Conservation (phyloP, 108 stramenopile species). For the Skeletonema tropicum region DNA sequence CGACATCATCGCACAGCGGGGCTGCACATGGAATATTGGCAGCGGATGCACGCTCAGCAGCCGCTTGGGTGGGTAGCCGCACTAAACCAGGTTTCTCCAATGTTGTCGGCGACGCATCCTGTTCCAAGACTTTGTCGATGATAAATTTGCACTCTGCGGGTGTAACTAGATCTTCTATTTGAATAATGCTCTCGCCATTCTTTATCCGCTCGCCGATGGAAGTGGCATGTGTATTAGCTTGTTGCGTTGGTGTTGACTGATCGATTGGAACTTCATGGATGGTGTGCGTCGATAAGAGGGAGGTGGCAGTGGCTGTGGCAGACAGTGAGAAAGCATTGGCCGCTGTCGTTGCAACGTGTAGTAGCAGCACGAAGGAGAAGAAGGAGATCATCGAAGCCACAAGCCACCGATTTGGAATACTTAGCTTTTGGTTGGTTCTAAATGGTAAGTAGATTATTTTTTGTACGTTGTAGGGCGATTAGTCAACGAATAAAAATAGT, state of each 20-base stretch:
- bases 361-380: not conserved
- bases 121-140: not conserved
- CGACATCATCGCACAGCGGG: not conserved
- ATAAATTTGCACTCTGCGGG: slow-evolving; percentile 2
- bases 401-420: no score
- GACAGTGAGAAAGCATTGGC: not conserved
- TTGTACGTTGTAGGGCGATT: no score
- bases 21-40: not conserved
- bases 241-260: not conserved
- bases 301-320: not conserved
- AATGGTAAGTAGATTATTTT: no score
- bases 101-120: not conserved
- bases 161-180: slow-evolving; percentile 10
- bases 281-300: not conserved
- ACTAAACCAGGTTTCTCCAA: slow-evolving; percentile 2
- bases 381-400: no score
- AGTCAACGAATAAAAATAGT: no score
- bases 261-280: not conserved
- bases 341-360: not conserved
- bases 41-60: not conserved
- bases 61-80: not conserved
- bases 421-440: no score
- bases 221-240: not conserved
- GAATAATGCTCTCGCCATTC: slow-evolving; percentile 9
- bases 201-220: slow-evolving; percentile 13